Evolutionary conservation across 768 basidiomycete genomes (phyloP).

Genomic region (Mycena galericulata): DNA sequence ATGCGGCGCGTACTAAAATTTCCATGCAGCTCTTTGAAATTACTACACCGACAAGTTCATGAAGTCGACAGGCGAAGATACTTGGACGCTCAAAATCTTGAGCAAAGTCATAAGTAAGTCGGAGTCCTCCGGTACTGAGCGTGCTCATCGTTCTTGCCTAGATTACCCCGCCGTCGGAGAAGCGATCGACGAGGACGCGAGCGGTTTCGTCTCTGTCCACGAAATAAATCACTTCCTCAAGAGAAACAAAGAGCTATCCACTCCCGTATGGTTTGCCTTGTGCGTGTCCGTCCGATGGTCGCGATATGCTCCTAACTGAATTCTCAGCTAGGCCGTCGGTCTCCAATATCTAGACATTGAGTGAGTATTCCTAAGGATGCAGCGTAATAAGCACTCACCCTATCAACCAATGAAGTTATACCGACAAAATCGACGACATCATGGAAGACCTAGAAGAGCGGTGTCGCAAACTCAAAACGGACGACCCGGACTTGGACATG

Average conservation of each 20-base stretch:
- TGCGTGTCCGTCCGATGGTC: neutral
- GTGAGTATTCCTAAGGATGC: neutral
- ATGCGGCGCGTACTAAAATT: neutral
- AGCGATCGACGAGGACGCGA: slow-evolving; percentile 38
- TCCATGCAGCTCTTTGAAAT: slow-evolving; percentile 30
- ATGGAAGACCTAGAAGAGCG: neutral
- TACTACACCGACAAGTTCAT: slow-evolving; percentile 32
- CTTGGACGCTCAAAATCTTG: slow-evolving; percentile 40
- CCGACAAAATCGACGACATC: neutral
- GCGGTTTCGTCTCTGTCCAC: slow-evolving; percentile 37
- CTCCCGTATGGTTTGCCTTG: slow-evolving; percentile 23
- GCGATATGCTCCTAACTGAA: neutral
- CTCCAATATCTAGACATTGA: slow-evolving; percentile 7
- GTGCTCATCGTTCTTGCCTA: neutral
- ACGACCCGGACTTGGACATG: neutral
- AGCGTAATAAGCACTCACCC: neutral
- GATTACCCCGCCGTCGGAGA: slow-evolving; percentile 36
- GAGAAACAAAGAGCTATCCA: slow-evolving; percentile 7
- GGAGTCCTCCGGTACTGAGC: too few species aligned
- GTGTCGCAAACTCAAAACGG: slow-evolving; percentile 19
- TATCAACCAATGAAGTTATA: slow-evolving; percentile 1
- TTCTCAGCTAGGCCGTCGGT: slow-evolving; percentile 22
- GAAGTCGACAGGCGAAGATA: slow-evolving; percentile 23
- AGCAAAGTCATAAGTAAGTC: slow-evolving; percentile 40
- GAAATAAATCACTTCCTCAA: slow-evolving; percentile 35